Base-by-base conservation (phyloP, 371 early-diverging fungal species). In the Batkoa obscura region DNA sequence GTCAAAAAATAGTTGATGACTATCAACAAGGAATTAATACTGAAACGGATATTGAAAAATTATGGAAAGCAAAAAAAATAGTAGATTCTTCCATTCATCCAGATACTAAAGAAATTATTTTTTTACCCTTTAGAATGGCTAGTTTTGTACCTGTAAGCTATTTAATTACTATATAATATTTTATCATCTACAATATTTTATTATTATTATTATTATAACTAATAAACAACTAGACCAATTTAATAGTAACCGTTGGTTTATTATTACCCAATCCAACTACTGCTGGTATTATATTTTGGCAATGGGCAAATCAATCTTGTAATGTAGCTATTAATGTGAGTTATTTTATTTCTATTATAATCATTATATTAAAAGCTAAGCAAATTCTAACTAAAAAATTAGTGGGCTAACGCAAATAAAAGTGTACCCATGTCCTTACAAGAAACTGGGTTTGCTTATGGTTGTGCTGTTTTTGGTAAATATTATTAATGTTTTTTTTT, bases 91-190 rank as follows among this genome's bases (percentile, higher is more conserved):
- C 86, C 0, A 60, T 83, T 61, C 89, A 88, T 63, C 81, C 88
- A 32, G 88, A 88, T 61, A 87, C 88, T 3, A 82, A 81, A 42
- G 83, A 86, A 57, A 72, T 80, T 15, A 71, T 88, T 30, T 68
- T 86, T 30, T 61, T 88, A 37, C 89, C 88, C n/a, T 87, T 88
- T 68, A 64, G 89, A 23, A 88, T 88, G 89, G 72, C 84, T 0
- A 74, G 72, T 42, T 88, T 84, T 70, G 84, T 85, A 10, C 89
- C 88, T 1, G 50, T 50, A 50, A n/a, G 46, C 15, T 23, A n/a
- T 39, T 39, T 12, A 39, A 6, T 6, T 4, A 39, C 6, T n/a
- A n/a, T n/a, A n/a, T n/a, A n/a, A n/a, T n/a, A n/a, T n/a, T n/a
- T n/a, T n/a, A n/a, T n/a, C n/a, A n/a, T n/a, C n/a, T n/a, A n/a